phyloP scores from a whole-genome alignment of 495 filamentous ascomycete genomes.

The Aspergillus hancockii region DNA sequence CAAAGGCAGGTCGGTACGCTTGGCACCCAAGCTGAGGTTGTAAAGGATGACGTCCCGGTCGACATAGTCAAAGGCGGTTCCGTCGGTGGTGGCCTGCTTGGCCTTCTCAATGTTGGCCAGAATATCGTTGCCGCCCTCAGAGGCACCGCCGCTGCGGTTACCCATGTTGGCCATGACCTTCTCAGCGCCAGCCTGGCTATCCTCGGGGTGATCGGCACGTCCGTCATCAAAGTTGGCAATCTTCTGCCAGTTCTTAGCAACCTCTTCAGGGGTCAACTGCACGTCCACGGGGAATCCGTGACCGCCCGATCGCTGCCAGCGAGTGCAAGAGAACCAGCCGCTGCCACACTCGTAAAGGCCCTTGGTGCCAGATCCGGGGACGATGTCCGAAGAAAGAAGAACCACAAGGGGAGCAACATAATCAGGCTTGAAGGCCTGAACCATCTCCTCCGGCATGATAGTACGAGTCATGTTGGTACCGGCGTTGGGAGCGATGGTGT shows the following conservation, averaged over 20 bases:
- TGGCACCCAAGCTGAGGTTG: constrained; percentile 93
- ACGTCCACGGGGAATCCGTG: constrained; percentile 91
- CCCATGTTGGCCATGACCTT: constrained; percentile 92
- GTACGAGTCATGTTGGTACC: constrained; percentile 94
- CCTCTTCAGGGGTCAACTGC: constrained; percentile 82
- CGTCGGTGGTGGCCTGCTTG: constrained; percentile 66
- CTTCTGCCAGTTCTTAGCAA: constrained; percentile 72
- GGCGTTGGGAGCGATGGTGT: constrained; percentile 97
- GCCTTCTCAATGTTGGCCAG: constrained; percentile 76
- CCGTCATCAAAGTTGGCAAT: constrained; percentile 89
- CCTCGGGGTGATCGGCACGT: constrained; percentile 85
- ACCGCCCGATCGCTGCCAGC: constrained; percentile 93
- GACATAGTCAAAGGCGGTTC: constrained; percentile 78
- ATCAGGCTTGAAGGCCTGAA: constrained; percentile 99
- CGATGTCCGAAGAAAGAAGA: constrained; percentile 83
- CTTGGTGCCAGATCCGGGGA: constrained; percentile 80
- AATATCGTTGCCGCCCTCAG: constrained; percentile 42
- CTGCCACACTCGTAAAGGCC: constrained; percentile 95
- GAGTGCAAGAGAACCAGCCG: constrained; percentile 87
- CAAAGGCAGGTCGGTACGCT: constrained; percentile 82
- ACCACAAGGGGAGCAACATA: constrained; percentile 94
- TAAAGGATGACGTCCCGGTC: constrained; percentile 92
- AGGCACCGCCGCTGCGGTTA: constrained; percentile 62
- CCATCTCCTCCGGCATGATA: constrained; percentile 95
- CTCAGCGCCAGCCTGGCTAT: constrained; percentile 70